These are phyloP conservation scores for Talaromyces sp. DNA, from an alignment of 2,329 filamentous ascomycete species.

Conservation along the genomic window DNA sequence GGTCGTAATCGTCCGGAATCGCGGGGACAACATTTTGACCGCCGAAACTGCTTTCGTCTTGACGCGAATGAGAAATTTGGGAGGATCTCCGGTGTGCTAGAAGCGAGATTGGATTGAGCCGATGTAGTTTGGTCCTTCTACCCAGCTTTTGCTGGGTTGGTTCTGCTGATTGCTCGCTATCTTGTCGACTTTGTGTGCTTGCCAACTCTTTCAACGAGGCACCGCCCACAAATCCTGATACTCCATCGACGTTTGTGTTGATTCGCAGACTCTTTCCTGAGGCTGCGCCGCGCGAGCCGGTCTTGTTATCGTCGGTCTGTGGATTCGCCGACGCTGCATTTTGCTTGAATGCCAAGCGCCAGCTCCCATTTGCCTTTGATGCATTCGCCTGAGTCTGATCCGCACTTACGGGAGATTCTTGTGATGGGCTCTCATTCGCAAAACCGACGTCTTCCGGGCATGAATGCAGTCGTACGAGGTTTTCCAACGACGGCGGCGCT, in stretches of 20 bases:
- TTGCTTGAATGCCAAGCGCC: conserved; percentile 9
- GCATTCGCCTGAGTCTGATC: neutral
- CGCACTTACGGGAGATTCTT: neutral
- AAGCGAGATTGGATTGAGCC: conserved; percentile 58
- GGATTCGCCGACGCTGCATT: neutral
- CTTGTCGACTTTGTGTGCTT: conserved; percentile 22
- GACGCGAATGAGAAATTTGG: conserved; percentile 43
- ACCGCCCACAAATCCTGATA: conserved; percentile 8
- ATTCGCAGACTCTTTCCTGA: conserved; percentile 7
- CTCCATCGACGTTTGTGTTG: conserved; percentile 9
- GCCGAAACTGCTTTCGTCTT: conserved; percentile 48
- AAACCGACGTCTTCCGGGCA: conserved; percentile 24
- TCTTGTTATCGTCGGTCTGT: conserved; percentile 1
- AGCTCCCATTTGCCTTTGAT: conserved; percentile 7
- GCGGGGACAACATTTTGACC: conserved; percentile 46
- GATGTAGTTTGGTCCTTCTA: conserved; percentile 49
- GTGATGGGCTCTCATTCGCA: conserved; percentile 21
- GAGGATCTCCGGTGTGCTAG: conserved; percentile 53
- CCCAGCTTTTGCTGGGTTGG: conserved; percentile 27
- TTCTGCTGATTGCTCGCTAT: conserved; percentile 20
- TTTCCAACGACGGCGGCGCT: conserved; percentile 22
- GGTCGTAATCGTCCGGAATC: conserved; percentile 58
- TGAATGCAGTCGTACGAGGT: conserved; percentile 24
- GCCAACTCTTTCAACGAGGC: conserved; percentile 10
- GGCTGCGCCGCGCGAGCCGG: neutral